Evolutionary conservation across 352 stramenopile genomes (phyloP).

Genomic region (Elongisporangium undulatum): DNA sequence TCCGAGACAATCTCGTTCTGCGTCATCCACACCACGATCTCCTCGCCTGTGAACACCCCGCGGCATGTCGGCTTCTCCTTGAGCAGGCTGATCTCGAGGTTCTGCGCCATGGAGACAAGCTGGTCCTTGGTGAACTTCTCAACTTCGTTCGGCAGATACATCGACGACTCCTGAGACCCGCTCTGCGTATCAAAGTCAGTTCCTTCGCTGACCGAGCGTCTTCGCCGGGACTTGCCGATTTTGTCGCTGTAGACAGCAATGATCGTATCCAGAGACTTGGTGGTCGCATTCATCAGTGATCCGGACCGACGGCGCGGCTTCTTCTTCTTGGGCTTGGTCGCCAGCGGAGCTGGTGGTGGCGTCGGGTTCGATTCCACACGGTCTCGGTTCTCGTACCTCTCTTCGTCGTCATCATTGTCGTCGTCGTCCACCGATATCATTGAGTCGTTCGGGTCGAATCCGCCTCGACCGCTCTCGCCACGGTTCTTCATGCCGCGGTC

Average conservation of each 20-base stretch:
- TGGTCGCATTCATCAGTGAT: conserved; percentile 53
- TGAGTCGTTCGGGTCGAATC: conserved; percentile 2
- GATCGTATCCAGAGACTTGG: conserved; percentile 68
- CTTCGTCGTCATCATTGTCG: conserved; percentile 18
- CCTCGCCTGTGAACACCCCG: conserved; percentile 54
- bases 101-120: conserved; percentile 72
- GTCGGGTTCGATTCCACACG: conserved; percentile 53
- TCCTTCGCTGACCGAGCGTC: conserved; percentile 57
- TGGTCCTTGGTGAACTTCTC: conserved; percentile 79
- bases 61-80: conserved; percentile 25
- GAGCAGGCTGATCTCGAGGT: conserved; percentile 60
- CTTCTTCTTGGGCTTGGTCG: conserved; percentile 28
- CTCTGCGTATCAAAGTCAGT: conserved; percentile 19
- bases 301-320: conserved; percentile 48
- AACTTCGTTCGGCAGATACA: conserved; percentile 42
- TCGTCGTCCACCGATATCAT: conserved; percentile 4
- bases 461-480: neutral
- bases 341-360: conserved; percentile 17
- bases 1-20: conserved; percentile 75
- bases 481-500: conserved; percentile 1
- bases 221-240: conserved; percentile 14
- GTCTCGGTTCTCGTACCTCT: conserved; percentile 42
- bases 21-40: conserved; percentile 72
- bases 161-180: conserved; percentile 16
- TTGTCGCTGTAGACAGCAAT: conserved; percentile 24